Conservation (phyloP, 305 asterid genomes). For the Plantago rigida region DNA sequence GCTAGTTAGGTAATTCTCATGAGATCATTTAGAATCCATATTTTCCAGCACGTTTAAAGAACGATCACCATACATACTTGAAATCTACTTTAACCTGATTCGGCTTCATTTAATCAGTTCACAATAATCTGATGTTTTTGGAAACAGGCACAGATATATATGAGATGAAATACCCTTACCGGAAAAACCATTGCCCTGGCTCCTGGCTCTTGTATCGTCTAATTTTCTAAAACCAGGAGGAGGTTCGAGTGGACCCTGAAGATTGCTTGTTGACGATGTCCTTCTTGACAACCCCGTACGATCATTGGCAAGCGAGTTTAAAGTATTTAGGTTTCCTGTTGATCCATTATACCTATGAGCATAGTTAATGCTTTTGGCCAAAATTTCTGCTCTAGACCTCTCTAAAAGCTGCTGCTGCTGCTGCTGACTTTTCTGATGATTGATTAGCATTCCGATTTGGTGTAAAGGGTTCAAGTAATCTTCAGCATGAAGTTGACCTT, state of each 20-base stretch:
- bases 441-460: constrained; percentile 35
- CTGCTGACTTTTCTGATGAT: constrained; percentile 33
- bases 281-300: constrained; percentile 42
- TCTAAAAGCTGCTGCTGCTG: constrained; percentile 30
- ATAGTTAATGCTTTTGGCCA: constrained; percentile 30
- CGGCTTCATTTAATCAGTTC: no score
- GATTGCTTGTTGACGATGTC: constrained; percentile 51
- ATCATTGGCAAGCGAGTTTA: constrained; percentile 33
- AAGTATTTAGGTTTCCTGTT: constrained; percentile 23
- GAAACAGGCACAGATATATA: constrained; percentile 4
- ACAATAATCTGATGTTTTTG: constrained; percentile 24
- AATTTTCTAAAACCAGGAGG: constrained; percentile 34
- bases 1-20: no score
- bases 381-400: constrained; percentile 37
- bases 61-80: no score
- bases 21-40: not conserved
- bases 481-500: constrained; percentile 32
- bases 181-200: constrained; percentile 32
- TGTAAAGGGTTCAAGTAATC: constrained; percentile 30
- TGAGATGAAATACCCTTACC: constrained; percentile 24
- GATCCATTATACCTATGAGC: constrained; percentile 36
- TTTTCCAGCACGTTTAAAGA: no score
- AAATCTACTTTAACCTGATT: no score
- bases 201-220: constrained; percentile 35
- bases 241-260: constrained; percentile 36